Evolutionary conservation across 805 yeast species (phyloP).

Genomic region (Candida rishiriensis): DNA sequence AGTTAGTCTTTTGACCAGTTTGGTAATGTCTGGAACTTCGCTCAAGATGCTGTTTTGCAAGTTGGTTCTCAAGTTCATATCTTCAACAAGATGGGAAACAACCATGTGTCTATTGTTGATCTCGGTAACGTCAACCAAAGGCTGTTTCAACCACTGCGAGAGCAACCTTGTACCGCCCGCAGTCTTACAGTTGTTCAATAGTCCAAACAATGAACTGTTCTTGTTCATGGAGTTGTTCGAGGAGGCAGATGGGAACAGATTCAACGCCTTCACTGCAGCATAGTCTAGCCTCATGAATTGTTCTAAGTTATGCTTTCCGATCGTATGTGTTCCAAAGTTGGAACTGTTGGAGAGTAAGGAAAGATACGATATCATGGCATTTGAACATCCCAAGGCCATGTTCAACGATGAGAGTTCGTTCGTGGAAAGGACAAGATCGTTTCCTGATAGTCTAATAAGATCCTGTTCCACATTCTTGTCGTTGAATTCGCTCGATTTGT

Average conservation of each 20-base stretch:
- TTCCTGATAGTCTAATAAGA: constrained; percentile 61
- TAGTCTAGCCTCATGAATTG: constrained; percentile 88
- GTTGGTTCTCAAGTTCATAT: constrained; percentile 59
- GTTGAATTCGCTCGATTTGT: constrained; percentile 53
- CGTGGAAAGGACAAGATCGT: constrained; percentile 50
- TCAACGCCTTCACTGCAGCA: constrained; percentile 83
- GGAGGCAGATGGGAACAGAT: constrained; percentile 64
- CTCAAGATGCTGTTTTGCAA: constrained; percentile 64
- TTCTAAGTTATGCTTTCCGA: constrained; percentile 66
- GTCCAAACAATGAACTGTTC: constrained; percentile 63
- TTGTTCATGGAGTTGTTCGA: constrained; percentile 41
- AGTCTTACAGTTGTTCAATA: constrained; percentile 84
- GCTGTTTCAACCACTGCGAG: constrained; percentile 96
- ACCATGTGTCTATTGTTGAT: constrained; percentile 68
- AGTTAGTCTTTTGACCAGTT: constrained; percentile 64
- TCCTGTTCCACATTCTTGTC: constrained; percentile 74
- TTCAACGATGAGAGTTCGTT: constrained; percentile 47
- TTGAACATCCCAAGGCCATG: constrained; percentile 56
- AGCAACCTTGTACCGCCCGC: constrained; percentile 83
- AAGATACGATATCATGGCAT: constrained; percentile 67
- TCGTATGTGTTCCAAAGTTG: constrained; percentile 48
- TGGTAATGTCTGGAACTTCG: constrained; percentile 77
- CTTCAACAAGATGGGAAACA: constrained; percentile 71
- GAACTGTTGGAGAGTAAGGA: constrained; percentile 55
- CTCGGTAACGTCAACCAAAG: constrained; percentile 59